A percentile compares a stretch with the other conserved stretches of the same genome.
These are phyloP conservation scores for Aspergillus fumigatiaffinis DNA, from an alignment of 2,329 filamentous ascomycete species.

Conservation along the genomic window DNA sequence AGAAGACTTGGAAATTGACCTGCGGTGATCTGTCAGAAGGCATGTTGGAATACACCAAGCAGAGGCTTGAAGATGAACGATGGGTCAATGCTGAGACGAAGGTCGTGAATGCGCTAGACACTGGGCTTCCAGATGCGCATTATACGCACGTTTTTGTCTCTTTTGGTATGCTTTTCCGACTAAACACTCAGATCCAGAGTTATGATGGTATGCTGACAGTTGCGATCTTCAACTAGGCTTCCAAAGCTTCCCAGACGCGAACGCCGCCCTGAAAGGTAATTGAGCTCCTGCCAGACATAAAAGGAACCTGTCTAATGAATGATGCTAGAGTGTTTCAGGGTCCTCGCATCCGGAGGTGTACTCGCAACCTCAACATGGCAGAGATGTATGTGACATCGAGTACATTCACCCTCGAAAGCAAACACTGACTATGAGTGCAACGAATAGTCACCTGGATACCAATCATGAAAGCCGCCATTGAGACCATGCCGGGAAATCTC, in stretches of 20 bases:
- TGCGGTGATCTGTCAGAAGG: conserved; percentile 47
- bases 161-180: conserved; percentile 33
- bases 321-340: conserved; percentile 27
- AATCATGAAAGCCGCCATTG: conserved; percentile 22
- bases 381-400: conserved; percentile 18
- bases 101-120: conserved; percentile 48
- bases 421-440: neutral
- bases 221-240: conserved; percentile 23
- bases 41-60: conserved; percentile 42
- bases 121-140: conserved; percentile 33
- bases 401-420: neutral
- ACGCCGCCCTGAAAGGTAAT: conserved; percentile 36
- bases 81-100: conserved; percentile 48
- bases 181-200: too few species aligned
- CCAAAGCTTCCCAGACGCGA: conserved; percentile 45
- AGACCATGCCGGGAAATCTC: conserved; percentile 22
- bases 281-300: neutral
- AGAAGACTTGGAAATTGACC: conserved; percentile 46
- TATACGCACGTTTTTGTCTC: conserved; percentile 47
- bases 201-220: neutral
- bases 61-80: conserved; percentile 37
- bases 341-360: conserved; percentile 33
- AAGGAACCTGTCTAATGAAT: neutral
- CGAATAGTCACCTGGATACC: conserved; percentile 24
- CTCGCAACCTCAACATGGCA: conserved; percentile 36